A percentile compares a stretch with the other conserved stretches of the same genome.
phyloP scores from a whole-genome alignment of 2,329 filamentous ascomycete genomes.

The Colletotrichum sp. region DNA sequence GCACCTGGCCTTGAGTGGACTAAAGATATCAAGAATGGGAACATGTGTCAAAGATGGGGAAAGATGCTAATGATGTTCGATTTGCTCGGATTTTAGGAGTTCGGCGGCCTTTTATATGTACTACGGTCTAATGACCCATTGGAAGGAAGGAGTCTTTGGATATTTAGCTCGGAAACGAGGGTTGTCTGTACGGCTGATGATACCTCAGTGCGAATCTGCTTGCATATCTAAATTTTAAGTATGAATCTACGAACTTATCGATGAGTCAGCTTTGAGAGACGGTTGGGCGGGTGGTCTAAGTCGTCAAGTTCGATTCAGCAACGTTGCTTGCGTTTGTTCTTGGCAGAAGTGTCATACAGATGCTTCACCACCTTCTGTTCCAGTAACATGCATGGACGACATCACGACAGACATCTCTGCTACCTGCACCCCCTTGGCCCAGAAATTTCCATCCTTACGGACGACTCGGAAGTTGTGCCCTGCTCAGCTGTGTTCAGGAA shows the following conservation, averaged over 20 bases:
- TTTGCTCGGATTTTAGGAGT: slow-evolving; percentile 8
- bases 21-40: background rate
- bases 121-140: background rate
- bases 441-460: background rate
- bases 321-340: background rate
- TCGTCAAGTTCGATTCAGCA: background rate
- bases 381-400: background rate
- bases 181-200: slow-evolving; percentile 10
- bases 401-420: background rate
- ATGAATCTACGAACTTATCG: background rate
- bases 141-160: slow-evolving; percentile 2
- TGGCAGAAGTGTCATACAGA: background rate
- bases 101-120: slow-evolving; percentile 4
- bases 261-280: background rate
- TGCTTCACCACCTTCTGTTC: background rate
- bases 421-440: background rate
- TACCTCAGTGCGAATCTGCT: slow-evolving; percentile 7
- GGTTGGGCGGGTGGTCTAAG: background rate
- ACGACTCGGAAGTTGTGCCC: background rate
- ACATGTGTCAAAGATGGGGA: background rate
- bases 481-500: background rate
- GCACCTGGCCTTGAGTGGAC: slow-evolving; percentile 44
- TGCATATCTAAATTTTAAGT: background rate
- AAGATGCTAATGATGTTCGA: slow-evolving; percentile 3
- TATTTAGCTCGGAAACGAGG: slow-evolving; percentile 1